Base-by-base conservation (phyloP, 805 yeast species). In the Blastobotrys robertii region DNA sequence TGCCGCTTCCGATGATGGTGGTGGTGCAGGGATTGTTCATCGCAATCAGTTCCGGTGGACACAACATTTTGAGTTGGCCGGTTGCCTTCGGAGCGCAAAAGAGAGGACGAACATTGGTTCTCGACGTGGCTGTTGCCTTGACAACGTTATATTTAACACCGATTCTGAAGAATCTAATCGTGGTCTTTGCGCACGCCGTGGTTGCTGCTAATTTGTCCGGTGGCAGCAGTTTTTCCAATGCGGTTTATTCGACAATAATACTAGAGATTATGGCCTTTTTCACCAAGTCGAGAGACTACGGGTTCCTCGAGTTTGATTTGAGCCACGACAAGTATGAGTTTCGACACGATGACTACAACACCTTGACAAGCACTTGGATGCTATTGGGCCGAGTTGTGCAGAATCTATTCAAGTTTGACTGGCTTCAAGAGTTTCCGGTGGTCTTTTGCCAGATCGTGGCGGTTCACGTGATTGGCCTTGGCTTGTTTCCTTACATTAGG, bases 201-300 rank as follows among this genome's bases (percentile, higher is more conserved):
- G 59, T 59, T 2, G 60, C 62, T 1, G 49, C 65, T 9, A 37
- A 55, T 12, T 41, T 60, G 25, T 63, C 62, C 8, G 65, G 64
- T 2, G 59, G 62, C 5, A 30, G 41, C 14, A 47, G 48, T 4
- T 55, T 58, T 16, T 47, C 53, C 31, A 59, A 57, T 34, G 64
- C 65, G 8, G 39, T 56, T 9, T 57, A 59, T 36, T 49, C 60
- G 31, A 54, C 64, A 2, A 43, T 55, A 1, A 10, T 59, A 2
- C 42, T 59, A 4, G 61, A 59, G 37, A 34, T 52, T 16, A 35
- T 48, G 3, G 40, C 54, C 33, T 35, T 57, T 25, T 9, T 22
- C n/a, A 37, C 31, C 10, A 19, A 33, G n/a, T 33, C 35, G 9
- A 3, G 35, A 33, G 35, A 33, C 6, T 12, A 33, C 25, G 25